Base-by-base conservation (phyloP, 176 grass and related monocot genomes). In the Carex parvula region DNA sequence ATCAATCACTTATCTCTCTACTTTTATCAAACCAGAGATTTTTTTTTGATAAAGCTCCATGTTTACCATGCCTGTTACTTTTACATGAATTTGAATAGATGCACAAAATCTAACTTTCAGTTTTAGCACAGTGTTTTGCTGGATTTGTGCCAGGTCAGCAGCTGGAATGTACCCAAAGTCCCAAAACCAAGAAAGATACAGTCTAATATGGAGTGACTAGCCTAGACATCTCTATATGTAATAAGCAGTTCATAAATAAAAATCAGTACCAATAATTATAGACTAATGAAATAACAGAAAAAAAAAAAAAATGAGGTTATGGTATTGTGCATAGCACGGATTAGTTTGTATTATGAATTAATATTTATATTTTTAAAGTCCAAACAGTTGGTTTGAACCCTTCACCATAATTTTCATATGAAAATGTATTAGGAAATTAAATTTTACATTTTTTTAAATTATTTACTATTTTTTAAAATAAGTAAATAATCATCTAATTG, bases 31-130 rank as follows among this genome's bases (percentile, higher is more conserved):
- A 17, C 73, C 73, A 33, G 52, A 13, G 32, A 52, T 57, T 57
- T 78, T 55, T 24, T 78, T 56, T 75, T 46, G 15, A 78, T 56
- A 78, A 78, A 78, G 73, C 24, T 56, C 13, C 52, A 78, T 78
- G 50, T 56, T 77, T 57, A 78, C 73, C 73, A 78, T 75, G 44
- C 73, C 26, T 33, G 14, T 56, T 52, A 57, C 73, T 78, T 57
- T 78, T 57, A 18, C 52, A 57, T 33, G 73, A 33, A 57, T 78
- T 35, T 78, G 52, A 78, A 57, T 33, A 55, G 26, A 14, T 35
- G 17, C 22, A 78, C 24, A 78, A 78, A 56, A 78, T 78, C 73
- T 32, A 6, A 56, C 18, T 57, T 78, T 33, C 52, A 57, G 18
- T 78, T 78, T 57, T 56, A 77, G 50, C 52, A 78, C 22, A 78